Conservation (phyloP, 23 red algal genomes). For the Gracilaria gracilis region DNA sequence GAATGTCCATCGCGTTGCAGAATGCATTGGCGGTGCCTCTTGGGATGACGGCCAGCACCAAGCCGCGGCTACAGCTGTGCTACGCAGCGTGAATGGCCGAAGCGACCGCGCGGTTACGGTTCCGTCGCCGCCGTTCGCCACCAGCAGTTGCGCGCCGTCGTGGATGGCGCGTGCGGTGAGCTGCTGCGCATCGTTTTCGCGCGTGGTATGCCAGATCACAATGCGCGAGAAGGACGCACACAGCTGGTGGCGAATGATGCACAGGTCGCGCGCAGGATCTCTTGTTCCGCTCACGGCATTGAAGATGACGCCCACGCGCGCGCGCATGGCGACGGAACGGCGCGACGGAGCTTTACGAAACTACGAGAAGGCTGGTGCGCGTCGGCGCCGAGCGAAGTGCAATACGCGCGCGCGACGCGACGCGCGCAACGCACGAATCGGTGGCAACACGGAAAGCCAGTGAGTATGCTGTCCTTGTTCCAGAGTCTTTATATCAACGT, state of each 20-base stretch:
- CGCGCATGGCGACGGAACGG: too few species aligned
- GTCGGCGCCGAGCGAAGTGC: too few species aligned
- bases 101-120: slow-evolving; percentile 60
- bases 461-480: slow-evolving; percentile 63
- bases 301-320: slow-evolving; percentile 72
- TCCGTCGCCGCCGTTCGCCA: slow-evolving; percentile 68
- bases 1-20: slow-evolving; percentile 63
- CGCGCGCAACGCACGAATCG: too few species aligned
- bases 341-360: too few species aligned
- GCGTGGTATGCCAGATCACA: slow-evolving; percentile 39
- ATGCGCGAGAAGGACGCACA: slow-evolving; percentile 28
- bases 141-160: slow-evolving; percentile 50
- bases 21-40: slow-evolving; percentile 80
- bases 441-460: slow-evolving; percentile 87
- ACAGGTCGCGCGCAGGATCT: slow-evolving; percentile 37
- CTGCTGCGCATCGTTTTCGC: slow-evolving; percentile 31
- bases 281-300: slow-evolving; percentile 60
- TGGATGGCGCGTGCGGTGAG: slow-evolving; percentile 46
- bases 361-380: too few species aligned
- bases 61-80: not conserved
- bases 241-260: slow-evolving; percentile 32
- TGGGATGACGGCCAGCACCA: slow-evolving; percentile 63
- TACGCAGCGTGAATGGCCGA: slow-evolving; percentile 22
- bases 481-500: slow-evolving; percentile 68
- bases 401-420: too few species aligned